Conservation (phyloP, 2,329 filamentous ascomycete genomes). For the Aphanocladium album region DNA sequence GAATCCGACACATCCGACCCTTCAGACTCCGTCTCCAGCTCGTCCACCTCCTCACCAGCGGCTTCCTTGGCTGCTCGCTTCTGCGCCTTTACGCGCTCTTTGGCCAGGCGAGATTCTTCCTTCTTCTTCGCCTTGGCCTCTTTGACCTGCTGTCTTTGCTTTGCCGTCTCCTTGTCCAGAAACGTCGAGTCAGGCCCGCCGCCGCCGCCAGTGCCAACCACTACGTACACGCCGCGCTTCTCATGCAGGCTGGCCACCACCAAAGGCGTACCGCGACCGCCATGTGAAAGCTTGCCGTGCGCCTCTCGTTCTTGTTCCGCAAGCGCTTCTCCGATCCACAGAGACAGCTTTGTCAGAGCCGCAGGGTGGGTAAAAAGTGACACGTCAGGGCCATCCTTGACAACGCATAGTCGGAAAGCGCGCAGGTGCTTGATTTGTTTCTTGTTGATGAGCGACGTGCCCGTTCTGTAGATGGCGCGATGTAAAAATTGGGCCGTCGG, state of each 20-base stretch:
- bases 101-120: slow-evolving; percentile 53
- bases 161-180: slow-evolving; percentile 61
- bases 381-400: slow-evolving; percentile 91
- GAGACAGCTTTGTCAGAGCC: slow-evolving; percentile 84
- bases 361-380: slow-evolving; percentile 89
- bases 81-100: slow-evolving; percentile 54
- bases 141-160: slow-evolving; percentile 57
- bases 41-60: slow-evolving; percentile 41
- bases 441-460: slow-evolving; percentile 86
- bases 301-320: slow-evolving; percentile 79
- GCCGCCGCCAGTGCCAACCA: slow-evolving; percentile 88
- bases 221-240: slow-evolving; percentile 77
- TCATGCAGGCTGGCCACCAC: slow-evolving; percentile 90
- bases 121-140: slow-evolving; percentile 58
- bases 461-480: slow-evolving; percentile 87
- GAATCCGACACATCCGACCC: slow-evolving; percentile 36
- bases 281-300: slow-evolving; percentile 63
- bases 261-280: slow-evolving; percentile 72
- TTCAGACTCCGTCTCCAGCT: slow-evolving; percentile 41
- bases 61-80: slow-evolving; percentile 55
- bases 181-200: slow-evolving; percentile 69
- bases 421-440: slow-evolving; percentile 88
- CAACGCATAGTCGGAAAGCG: slow-evolving; percentile 90
- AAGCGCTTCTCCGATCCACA: slow-evolving; percentile 92
- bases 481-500: slow-evolving; percentile 84